Evolutionary conservation across 192 early-diverging fungal species (phyloP).

Genomic region (Coemansia sp.): DNA sequence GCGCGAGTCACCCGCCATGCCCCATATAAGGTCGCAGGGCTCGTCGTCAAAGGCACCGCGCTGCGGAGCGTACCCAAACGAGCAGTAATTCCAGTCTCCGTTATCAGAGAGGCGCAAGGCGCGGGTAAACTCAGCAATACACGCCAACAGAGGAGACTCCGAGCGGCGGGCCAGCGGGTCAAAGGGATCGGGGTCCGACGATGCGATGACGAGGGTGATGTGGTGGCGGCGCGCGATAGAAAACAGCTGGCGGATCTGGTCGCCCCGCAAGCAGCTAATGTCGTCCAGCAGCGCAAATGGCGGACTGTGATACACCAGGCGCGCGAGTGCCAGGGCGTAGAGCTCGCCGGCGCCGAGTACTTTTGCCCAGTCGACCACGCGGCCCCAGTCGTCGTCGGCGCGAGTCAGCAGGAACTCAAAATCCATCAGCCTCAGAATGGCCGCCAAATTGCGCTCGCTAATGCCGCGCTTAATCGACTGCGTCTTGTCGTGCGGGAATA

Average conservation of each 20-base stretch:
- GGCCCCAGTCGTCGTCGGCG: constrained; percentile 40
- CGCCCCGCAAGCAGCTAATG: constrained; percentile 12
- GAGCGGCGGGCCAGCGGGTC: constrained; percentile 10
- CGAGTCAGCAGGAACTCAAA: constrained; percentile 29
- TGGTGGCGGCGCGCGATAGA: constrained; percentile 27
- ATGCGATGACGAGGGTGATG: constrained; percentile 26
- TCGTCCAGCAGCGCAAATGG: constrained; percentile 40
- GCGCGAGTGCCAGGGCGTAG: constrained; percentile 28
- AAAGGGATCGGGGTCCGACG: constrained; percentile 13
- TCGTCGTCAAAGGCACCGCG: constrained; percentile 23
- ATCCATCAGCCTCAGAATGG: constrained; percentile 29
- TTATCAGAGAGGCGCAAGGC: constrained; percentile 20
- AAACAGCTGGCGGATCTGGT: constrained; percentile 28
- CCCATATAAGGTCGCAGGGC: constrained; percentile 23
- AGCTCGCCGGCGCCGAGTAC: constrained; percentile 28
- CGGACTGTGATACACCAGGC: constrained; percentile 38
- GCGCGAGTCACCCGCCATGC: too few species aligned
- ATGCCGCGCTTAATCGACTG: constrained; percentile 34
- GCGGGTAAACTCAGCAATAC: constrained; percentile 36
- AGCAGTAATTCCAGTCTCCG: constrained; percentile 27
- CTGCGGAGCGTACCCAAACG: constrained; percentile 25
- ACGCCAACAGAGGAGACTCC: not conserved
- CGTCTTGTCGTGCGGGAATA: constrained; percentile 48
- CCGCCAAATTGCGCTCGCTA: constrained; percentile 31
- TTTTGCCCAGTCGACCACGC: constrained; percentile 39